A percentile compares a stretch with the other conserved stretches of the same genome.
Evolutionary conservation across 495 filamentous ascomycete species (phyloP).

Genomic region (Astrocystis sublimbata): DNA sequence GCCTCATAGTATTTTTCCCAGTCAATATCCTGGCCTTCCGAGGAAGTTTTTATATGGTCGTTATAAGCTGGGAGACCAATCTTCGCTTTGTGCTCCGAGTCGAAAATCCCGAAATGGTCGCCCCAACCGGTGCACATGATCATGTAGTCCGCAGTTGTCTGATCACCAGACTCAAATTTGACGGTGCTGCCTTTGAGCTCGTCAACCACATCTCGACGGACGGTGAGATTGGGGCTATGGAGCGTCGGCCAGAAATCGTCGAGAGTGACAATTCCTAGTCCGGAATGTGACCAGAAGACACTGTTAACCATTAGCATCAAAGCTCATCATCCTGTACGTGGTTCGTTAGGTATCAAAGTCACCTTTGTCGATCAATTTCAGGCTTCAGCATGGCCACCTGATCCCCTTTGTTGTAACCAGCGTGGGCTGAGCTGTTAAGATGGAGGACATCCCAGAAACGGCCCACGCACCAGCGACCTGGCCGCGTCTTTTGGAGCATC

Average conservation of each 20-base stretch:
- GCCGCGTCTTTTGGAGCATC: constrained; percentile 24
- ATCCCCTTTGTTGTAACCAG: constrained; percentile 17
- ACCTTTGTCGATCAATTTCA: constrained; percentile 15
- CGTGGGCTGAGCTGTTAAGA: constrained; percentile 14
- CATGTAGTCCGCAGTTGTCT: constrained; percentile 28
- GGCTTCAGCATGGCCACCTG: constrained; percentile 12
- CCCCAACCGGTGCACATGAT: constrained; percentile 39
- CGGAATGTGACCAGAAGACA: constrained; percentile 42
- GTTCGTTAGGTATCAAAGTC: constrained; percentile 7
- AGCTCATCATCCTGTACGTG: neutral
- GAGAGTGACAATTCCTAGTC: constrained; percentile 38
- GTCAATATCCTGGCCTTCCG: constrained; percentile 9
- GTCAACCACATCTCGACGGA: constrained; percentile 28
- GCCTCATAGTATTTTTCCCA: constrained; percentile 29
- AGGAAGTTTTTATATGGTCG: neutral
- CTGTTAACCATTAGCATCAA: constrained; percentile 20
- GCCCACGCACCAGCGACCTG: constrained; percentile 19
- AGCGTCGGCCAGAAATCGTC: constrained; percentile 41
- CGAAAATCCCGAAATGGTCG: constrained; percentile 25
- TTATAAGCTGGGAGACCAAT: constrained; percentile 24
- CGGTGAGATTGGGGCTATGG: constrained; percentile 36
- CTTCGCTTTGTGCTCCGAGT: constrained; percentile 21
- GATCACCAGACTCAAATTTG: constrained; percentile 11
- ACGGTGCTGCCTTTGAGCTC: constrained; percentile 14
- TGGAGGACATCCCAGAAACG: constrained; percentile 24